phyloP scores from a whole-genome alignment of 2,329 filamentous ascomycete species.

The Nemania sp. region DNA sequence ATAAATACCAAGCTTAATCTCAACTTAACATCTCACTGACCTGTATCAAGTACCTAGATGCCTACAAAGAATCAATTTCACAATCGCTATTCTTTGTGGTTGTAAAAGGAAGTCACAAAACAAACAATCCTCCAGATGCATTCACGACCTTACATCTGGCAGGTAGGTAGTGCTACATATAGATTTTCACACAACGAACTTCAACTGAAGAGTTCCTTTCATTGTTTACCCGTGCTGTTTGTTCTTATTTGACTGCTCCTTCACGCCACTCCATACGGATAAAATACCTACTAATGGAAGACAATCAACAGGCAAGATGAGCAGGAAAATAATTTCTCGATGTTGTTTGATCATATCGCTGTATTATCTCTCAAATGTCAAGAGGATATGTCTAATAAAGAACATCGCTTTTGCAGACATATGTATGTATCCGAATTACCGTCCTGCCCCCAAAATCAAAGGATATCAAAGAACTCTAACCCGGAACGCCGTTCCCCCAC shows the following conservation, averaged over 20 bases:
- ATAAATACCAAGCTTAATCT: too few species aligned
- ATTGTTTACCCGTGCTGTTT: too few species aligned
- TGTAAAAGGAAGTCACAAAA: too few species aligned
- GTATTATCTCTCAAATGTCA: background rate
- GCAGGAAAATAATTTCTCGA: background rate
- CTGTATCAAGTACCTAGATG: background rate
- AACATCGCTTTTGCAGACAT: constrained; percentile 18
- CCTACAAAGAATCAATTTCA: too few species aligned
- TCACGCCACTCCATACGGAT: too few species aligned
- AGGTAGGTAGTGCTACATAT: too few species aligned
- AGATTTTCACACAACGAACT: too few species aligned
- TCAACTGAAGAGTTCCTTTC: too few species aligned
- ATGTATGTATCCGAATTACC: constrained; percentile 13
- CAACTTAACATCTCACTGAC: background rate
- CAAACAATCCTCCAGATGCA: too few species aligned
- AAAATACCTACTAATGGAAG: background rate
- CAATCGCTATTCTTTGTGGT: background rate
- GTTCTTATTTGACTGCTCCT: too few species aligned
- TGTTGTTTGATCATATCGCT: constrained; percentile 8
- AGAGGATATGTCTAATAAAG: constrained; percentile 6
- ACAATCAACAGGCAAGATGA: background rate
- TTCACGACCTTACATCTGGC: too few species aligned
- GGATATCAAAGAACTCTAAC: constrained; percentile 26
- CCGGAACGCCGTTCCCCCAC: constrained; percentile 16
- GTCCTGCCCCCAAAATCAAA: constrained; percentile 25